Evolutionary conservation across 1,139 yeast species (phyloP).

Genomic region (Debaryomyces fabryi): DNA sequence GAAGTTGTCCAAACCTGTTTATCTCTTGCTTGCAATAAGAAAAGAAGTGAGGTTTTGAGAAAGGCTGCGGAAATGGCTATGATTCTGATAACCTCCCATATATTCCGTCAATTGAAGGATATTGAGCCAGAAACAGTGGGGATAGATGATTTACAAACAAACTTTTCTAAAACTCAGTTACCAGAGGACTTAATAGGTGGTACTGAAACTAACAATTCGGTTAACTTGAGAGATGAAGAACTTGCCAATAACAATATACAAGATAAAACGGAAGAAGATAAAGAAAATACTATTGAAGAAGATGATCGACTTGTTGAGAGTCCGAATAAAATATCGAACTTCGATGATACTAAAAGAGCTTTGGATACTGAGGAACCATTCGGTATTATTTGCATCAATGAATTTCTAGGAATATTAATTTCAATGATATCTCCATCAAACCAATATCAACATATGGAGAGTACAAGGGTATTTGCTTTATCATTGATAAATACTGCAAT

Average conservation of each 20-base stretch:
- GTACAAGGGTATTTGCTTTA: conserved; percentile 82
- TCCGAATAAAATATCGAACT: background rate
- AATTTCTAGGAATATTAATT: conserved; percentile 73
- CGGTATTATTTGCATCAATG: conserved; percentile 70
- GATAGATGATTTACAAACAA: conserved; percentile 35
- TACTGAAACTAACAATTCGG: conserved; percentile 23
- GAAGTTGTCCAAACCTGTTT: conserved; percentile 92
- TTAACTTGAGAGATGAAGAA: background rate
- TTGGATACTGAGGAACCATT: conserved; percentile 46
- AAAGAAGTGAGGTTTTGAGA: conserved; percentile 87
- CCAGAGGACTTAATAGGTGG: conserved; percentile 49
- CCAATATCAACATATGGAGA: conserved; percentile 82
- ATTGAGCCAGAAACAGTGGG: conserved; percentile 53
- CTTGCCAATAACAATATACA: conserved; percentile 13
- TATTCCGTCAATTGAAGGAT: conserved; percentile 62
- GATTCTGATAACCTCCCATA: conserved; percentile 65
- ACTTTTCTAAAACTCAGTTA: conserved; percentile 36
- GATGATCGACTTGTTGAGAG: conserved; percentile 10
- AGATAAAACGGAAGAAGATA: conserved; percentile 3
- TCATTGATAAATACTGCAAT: conserved; percentile 75
- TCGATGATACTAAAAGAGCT: background rate
- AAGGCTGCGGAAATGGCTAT: conserved; percentile 89
- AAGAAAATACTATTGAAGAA: conserved; percentile 6
- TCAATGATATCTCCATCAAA: conserved; percentile 84
- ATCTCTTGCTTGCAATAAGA: conserved; percentile 89